Conservation (phyloP, 495 filamentous ascomycete genomes). For the Aspergillus cavernicola region DNA sequence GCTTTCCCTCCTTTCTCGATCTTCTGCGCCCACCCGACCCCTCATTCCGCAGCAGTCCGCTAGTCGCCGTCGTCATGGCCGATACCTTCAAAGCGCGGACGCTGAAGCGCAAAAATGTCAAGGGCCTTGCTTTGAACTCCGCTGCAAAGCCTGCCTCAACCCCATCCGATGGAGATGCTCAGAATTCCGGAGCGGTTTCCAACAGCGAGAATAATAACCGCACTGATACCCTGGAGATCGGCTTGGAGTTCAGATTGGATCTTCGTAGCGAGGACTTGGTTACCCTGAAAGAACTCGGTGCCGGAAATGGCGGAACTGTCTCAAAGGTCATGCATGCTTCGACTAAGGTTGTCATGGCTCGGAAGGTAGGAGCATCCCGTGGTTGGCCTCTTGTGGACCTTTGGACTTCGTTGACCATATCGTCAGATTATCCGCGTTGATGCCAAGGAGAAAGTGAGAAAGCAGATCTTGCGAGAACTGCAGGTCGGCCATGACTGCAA, state of each 20-base stretch:
- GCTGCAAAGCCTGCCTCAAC: constrained; percentile 57
- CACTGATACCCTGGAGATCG: constrained; percentile 86
- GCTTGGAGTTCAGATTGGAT: constrained; percentile 92
- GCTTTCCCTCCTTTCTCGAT: not conserved
- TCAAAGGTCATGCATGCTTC: constrained; percentile 96
- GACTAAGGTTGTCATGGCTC: constrained; percentile 93
- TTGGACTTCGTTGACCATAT: constrained; percentile 12
- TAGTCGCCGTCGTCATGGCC: constrained; percentile 55
- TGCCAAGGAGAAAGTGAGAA: constrained; percentile 92
- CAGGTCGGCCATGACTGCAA: constrained; percentile 99
- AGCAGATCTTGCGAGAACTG: constrained; percentile 91
- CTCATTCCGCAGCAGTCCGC: constrained; percentile 7
- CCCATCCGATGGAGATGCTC: constrained; percentile 56
- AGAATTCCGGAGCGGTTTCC: constrained; percentile 56
- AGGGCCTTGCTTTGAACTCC: constrained; percentile 80
- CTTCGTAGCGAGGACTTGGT: constrained; percentile 88
- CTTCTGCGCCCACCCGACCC: constrained; percentile 2
- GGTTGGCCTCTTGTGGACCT: not conserved
- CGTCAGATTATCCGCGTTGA: constrained; percentile 93
- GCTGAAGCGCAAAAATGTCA: constrained; percentile 96
- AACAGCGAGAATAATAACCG: constrained; percentile 55
- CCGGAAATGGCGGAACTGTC: constrained; percentile 95
- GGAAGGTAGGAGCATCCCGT: constrained; percentile 65
- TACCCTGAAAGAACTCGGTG: constrained; percentile 88
- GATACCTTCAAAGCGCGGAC: constrained; percentile 84